Conservation (phyloP, 768 basidiomycete species). For the Mycena alexandri region DNA sequence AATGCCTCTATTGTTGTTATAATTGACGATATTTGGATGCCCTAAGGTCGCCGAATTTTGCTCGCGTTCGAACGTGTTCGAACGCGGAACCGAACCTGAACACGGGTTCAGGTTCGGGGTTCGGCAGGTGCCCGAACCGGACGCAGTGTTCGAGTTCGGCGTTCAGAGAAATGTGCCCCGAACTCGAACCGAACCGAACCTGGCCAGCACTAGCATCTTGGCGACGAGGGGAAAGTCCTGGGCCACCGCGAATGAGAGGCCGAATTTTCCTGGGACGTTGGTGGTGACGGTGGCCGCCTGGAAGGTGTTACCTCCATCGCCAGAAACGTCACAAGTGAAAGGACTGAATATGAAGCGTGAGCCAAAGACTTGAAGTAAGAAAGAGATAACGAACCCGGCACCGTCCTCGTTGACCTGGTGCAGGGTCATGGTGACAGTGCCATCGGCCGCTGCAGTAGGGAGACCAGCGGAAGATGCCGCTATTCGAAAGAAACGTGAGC, state of each 20-base stretch:
- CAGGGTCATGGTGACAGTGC: slow-evolving; percentile 34
- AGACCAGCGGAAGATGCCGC: slow-evolving; percentile 35
- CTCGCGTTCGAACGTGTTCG: no score
- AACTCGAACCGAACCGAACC: no score
- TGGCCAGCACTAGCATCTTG: no score
- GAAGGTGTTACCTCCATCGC: slow-evolving; percentile 36
- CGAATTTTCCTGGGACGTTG: slow-evolving; percentile 29
- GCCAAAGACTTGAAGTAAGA: background rate
- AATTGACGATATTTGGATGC: no score
- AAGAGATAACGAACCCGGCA: slow-evolving; percentile 26
- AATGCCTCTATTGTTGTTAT: no score
- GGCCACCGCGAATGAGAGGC: slow-evolving; percentile 25
- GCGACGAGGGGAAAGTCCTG: slow-evolving; percentile 30
- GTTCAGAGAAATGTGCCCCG: no score
- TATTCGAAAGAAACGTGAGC: background rate
- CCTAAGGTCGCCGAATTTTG: no score
- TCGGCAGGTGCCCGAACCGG: no score
- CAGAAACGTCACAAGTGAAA: slow-evolving; percentile 35
- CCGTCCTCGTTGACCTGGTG: slow-evolving; percentile 39
- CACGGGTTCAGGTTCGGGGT: no score
- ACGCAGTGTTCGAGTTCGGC: no score
- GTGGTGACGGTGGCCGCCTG: slow-evolving; percentile 30
- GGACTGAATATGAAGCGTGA: slow-evolving; percentile 5
- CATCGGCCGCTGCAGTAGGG: slow-evolving; percentile 32
- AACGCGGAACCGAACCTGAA: no score